These are phyloP conservation scores for Bipolaris cookei DNA, from an alignment of 2,329 filamentous ascomycete species.

Conservation along the genomic window DNA sequence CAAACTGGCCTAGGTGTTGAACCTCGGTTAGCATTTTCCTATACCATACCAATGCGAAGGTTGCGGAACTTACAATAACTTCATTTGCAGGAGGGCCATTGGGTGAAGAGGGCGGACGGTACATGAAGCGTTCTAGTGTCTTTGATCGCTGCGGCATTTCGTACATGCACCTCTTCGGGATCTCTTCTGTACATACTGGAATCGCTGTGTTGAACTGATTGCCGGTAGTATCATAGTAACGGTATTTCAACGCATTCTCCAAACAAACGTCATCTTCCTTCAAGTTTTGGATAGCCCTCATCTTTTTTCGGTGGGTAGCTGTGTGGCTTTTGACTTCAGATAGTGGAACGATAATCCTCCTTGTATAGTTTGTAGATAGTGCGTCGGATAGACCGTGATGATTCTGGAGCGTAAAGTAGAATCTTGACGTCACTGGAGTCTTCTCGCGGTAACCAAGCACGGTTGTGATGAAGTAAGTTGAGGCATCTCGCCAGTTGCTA, in stretches of 20 bases:
- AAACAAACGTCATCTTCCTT: slow-evolving; percentile 52
- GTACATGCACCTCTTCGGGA: slow-evolving; percentile 51
- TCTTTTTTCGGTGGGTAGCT: slow-evolving; percentile 44
- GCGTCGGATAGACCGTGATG: slow-evolving; percentile 18
- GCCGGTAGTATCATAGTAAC: slow-evolving; percentile 33
- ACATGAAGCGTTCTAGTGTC: slow-evolving; percentile 52
- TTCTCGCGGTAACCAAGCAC: slow-evolving; percentile 42
- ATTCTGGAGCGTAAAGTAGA: slow-evolving; percentile 18
- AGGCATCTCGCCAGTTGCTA: slow-evolving; percentile 58
- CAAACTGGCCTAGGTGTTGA: slow-evolving; percentile 11
- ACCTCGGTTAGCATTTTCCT: not conserved
- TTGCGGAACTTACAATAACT: slow-evolving; percentile 57
- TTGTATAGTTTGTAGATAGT: slow-evolving; percentile 1
- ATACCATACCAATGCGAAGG: not conserved
- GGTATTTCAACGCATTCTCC: slow-evolving; percentile 54
- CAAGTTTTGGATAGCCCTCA: slow-evolving; percentile 32
- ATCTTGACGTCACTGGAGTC: not conserved
- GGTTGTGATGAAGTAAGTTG: slow-evolving; percentile 51
- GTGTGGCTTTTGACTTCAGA: slow-evolving; percentile 50
- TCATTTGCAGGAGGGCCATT: slow-evolving; percentile 55
- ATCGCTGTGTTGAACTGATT: slow-evolving; percentile 23
- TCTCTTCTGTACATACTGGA: slow-evolving; percentile 20
- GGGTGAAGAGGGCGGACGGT: slow-evolving; percentile 37
- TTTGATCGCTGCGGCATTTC: slow-evolving; percentile 43
- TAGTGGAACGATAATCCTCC: slow-evolving; percentile 39